A percentile compares a stretch with the other conserved stretches of the same genome.
Evolutionary conservation across 306 rosid genomes (phyloP).

Genomic region (Adenanthera pavonina): DNA sequence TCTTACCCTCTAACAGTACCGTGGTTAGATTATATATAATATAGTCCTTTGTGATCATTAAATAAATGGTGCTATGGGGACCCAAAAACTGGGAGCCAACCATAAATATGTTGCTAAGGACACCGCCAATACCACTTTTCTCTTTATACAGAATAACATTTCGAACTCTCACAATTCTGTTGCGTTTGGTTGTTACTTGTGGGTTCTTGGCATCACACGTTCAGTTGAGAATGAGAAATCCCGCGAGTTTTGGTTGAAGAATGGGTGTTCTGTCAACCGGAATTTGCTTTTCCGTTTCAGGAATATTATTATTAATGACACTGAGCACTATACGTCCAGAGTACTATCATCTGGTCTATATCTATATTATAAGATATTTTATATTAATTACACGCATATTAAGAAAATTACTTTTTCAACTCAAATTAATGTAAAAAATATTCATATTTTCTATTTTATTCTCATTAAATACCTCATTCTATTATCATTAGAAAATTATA

Average conservation of each 20-base stretch:
- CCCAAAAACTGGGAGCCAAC: background rate
- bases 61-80: background rate
- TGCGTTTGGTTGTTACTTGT: background rate
- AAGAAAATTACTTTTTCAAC: no score
- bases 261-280: background rate
- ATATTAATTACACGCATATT: no score
- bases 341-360: no score
- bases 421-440: no score
- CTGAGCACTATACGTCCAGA: background rate
- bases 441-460: no score
- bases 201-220: background rate
- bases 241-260: background rate
- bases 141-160: background rate
- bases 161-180: background rate
- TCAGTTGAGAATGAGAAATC: background rate
- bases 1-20: background rate
- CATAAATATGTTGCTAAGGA: background rate
- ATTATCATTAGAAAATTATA: no score
- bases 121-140: background rate
- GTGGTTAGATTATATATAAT: background rate
- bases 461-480: no score
- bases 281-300: background rate
- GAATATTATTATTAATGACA: background rate
- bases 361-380: no score
- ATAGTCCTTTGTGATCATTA: background rate